Percentiles rank a stretch among this genome's conserved stretches.
Conservation (phyloP, 495 filamentous ascomycete genomes). For the Aspergillus wentii region DNA sequence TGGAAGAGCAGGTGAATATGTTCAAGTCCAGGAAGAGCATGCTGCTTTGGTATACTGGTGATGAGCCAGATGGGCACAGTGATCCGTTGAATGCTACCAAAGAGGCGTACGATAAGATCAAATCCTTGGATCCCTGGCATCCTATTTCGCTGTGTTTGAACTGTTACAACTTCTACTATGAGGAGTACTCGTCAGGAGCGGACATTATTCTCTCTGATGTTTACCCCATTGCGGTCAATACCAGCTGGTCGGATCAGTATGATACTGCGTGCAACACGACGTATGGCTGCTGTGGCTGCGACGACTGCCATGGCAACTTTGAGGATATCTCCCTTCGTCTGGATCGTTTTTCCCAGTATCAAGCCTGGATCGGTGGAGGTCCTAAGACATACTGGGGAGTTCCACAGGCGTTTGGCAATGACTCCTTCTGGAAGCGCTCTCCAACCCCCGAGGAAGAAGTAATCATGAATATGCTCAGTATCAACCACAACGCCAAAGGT, state of each 20-base stretch:
- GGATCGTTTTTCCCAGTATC: slow-evolving; percentile 42
- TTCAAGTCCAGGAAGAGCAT: slow-evolving; percentile 50
- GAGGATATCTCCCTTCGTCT: slow-evolving; percentile 52
- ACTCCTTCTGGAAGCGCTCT: slow-evolving; percentile 56
- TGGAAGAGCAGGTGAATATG: slow-evolving; percentile 45
- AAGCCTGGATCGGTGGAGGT: slow-evolving; percentile 31
- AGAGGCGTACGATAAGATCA: slow-evolving; percentile 42
- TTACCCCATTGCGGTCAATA: slow-evolving; percentile 61
- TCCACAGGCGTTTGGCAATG: slow-evolving; percentile 59
- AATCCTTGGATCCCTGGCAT: slow-evolving; percentile 61
- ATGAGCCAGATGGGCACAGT: slow-evolving; percentile 65
- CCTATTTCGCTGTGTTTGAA: slow-evolving; percentile 62
- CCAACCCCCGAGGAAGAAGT: slow-evolving; percentile 52
- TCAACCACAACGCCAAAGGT: slow-evolving; percentile 61
- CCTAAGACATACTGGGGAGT: slow-evolving; percentile 56
- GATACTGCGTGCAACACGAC: slow-evolving; percentile 56
- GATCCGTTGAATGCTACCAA: slow-evolving; percentile 48
- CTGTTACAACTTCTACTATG: slow-evolving; percentile 67
- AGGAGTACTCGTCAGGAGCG: slow-evolving; percentile 52
- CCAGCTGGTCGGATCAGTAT: slow-evolving; percentile 33
- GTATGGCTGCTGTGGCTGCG: slow-evolving; percentile 69
- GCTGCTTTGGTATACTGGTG: slow-evolving; percentile 61
- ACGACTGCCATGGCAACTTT: slow-evolving; percentile 55
- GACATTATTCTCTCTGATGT: slow-evolving; percentile 65
- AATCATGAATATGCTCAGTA: slow-evolving; percentile 53